Evolutionary conservation across 768 basidiomycete genomes (phyloP), one percentile per base, ranked within the genome.

Genomic region (Austroboletus festivus): DNA sequence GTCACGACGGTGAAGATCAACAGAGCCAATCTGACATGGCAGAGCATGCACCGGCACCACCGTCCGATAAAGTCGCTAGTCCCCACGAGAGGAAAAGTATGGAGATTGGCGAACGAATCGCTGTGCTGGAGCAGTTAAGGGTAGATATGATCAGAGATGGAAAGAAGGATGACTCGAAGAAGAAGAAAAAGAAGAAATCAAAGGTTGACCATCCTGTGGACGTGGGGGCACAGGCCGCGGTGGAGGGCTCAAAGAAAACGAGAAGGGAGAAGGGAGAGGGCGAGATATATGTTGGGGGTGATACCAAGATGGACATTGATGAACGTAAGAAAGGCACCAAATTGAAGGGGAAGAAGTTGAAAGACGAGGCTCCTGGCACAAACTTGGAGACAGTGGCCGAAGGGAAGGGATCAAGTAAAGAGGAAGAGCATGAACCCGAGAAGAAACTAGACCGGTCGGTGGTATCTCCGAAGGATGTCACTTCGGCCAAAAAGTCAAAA

Each of bases 401-500:
- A 22, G 15, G 12, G 28, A 38, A 42, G 24, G 43, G 33, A 22
- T 19, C 19, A 46, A 44, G 28, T 35, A 59, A 44, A 43, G 50
- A 56, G 22, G 59, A 51, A 53, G 58, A 50, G 16, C 51, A 46
- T 18, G 55, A 58, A 21, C 38, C 45, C 19, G 57, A 56, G 52
- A 50, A 44, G 41, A 28, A 42, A 13, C 38, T 23, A 11, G 56
- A 53, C 51, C 53, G 54, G 34, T 31, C 20, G 42, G 44, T 26
- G 16, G 16, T 39, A 28, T 20, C 39, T 12, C 34, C 3, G 38
- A 57, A 54, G 40, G 41, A 50, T 30, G 48, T 31, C 30, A 42
- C 24, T 8, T 39, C 54, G 31, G 47, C 40, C 26, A 56, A 52
- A 23, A 61, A 61, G 51, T 60, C 57, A 33, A 73, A 68, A 51